Evolutionary conservation across 768 basidiomycete species (phyloP), one percentile per base, ranked within the genome.

Genomic region (Serendipita sp.): DNA sequence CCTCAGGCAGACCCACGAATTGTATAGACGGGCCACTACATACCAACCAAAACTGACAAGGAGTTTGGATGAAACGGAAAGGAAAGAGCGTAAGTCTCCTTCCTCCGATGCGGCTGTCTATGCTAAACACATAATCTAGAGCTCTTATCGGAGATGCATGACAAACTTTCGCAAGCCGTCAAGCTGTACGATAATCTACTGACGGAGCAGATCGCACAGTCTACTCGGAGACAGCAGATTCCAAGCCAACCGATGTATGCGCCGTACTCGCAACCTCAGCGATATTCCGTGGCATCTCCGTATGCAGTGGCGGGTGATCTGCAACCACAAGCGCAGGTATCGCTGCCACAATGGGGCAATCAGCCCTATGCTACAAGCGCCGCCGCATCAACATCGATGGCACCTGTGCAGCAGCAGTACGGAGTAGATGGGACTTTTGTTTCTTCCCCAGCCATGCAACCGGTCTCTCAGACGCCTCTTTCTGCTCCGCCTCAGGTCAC

Each of bases 121-220:
- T 63, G 26, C 30, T 34, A 17, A 33, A 33, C 31, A 42, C 62
- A 22, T 38, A 24, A 48, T 50, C 3, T 69, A 92, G 93, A 93
- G 72, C 78, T 94, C 70, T 75, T 99, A 38, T 77, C 83, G 4
- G 93, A 97, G 56, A 97, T 98, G 92, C 88, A 97, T 68, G 86
- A 88, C 51, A 95, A 97, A 72, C 73, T 99, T 9, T 88, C 90
- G 0, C 83, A 95, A 71, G 92, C 90, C 0, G 91, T 97, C 48
- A 86, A 88, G 70, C 75, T 96, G 2, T 98, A 97, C 70, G 94
- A 97, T 67, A 81, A 86, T 61, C 76, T 96, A 22, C 75, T 95
- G 44, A 92, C 92, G 26, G 81, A 89, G 66, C 89, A 94, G 70
- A 77, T 93, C 11, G 78, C 84, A 2, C 83, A 81, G 43, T 86